A percentile compares a stretch with the other conserved stretches of the same genome.
Evolutionary conservation across 1,284 basidiomycete genomes (phyloP).

Genomic region (Volvariella surrecta): DNA sequence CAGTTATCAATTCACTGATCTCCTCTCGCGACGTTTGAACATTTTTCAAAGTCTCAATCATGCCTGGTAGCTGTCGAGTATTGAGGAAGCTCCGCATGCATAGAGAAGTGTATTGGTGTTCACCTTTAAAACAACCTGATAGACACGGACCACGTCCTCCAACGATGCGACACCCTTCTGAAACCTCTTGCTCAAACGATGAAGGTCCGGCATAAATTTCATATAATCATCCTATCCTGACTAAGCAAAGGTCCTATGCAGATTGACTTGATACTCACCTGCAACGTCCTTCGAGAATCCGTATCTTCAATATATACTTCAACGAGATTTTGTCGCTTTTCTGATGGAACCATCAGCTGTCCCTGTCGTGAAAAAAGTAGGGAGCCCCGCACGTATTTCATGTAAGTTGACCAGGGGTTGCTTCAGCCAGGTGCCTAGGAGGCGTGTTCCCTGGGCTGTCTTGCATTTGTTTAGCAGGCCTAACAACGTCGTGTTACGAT

Average conservation of each 20-base stretch:
- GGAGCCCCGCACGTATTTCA: slow-evolving; percentile 70
- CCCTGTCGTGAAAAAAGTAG: slow-evolving; percentile 2
- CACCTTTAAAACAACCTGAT: slow-evolving; percentile 73
- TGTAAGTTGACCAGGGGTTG: slow-evolving; percentile 94
- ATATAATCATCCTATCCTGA: slow-evolving; percentile 70
- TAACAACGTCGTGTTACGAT: slow-evolving; percentile 82
- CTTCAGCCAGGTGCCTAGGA: slow-evolving; percentile 92
- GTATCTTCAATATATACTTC: slow-evolving; percentile 82
- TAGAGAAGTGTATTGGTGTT: not conserved
- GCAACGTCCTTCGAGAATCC: slow-evolving; percentile 62
- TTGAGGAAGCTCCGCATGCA: slow-evolving; percentile 3
- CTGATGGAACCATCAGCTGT: too few relatives aligned
- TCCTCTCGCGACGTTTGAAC: slow-evolving; percentile 41
- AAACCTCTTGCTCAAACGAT: slow-evolving; percentile 89
- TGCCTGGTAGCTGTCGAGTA: slow-evolving; percentile 56
- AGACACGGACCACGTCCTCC: slow-evolving; percentile 94
- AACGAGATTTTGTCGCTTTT: slow-evolving; percentile 80
- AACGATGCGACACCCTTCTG: slow-evolving; percentile 79
- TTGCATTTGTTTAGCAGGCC: slow-evolving; percentile 94
- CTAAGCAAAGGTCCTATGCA: slow-evolving; percentile 2
- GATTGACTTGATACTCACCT: slow-evolving; percentile 36
- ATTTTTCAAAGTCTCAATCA: slow-evolving; percentile 57
- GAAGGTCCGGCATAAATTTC: slow-evolving; percentile 91
- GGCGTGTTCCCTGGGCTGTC: slow-evolving; percentile 89
- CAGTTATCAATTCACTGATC: slow-evolving; percentile 51